Evolutionary conservation across 441 rosid genomes (phyloP).

Genomic region (Pelargonium hybrid): DNA sequence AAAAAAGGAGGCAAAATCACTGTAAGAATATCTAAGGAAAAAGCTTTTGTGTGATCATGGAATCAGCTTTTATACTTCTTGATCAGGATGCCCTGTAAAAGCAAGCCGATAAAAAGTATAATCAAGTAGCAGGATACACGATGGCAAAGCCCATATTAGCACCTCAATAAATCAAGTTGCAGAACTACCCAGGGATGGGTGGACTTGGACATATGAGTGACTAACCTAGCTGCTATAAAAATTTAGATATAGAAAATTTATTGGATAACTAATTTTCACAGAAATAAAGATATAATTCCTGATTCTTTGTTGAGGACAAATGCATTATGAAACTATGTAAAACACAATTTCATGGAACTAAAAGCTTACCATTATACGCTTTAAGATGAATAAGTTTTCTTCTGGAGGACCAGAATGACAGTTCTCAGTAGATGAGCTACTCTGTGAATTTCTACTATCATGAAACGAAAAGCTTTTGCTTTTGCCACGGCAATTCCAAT

Average conservation of each 20-base stretch:
- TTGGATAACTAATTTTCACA: background rate
- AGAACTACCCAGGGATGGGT: background rate
- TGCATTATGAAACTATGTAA: conserved; percentile 4
- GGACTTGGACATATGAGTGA: background rate
- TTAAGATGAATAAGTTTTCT: conserved; percentile 54
- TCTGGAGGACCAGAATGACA: conserved; percentile 34
- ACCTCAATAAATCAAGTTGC: background rate
- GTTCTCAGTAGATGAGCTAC: conserved; percentile 32
- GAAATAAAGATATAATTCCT: background rate
- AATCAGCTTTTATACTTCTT: conserved; percentile 1
- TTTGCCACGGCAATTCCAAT: conserved; percentile 59
- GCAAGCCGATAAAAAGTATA: background rate
- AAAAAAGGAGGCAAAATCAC: no score
- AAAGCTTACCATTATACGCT: conserved; percentile 77
- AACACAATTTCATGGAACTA: conserved; percentile 4
- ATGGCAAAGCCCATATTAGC: no score
- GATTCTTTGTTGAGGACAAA: background rate
- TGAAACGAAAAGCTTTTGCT: conserved; percentile 31
- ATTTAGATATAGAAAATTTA: background rate
- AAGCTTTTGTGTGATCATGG: no score
- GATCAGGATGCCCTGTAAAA: background rate
- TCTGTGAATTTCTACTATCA: conserved; percentile 26
- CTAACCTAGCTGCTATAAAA: background rate
- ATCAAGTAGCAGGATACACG: background rate
- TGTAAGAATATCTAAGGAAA: no score